Evolutionary conservation across 2,329 filamentous ascomycete species (phyloP).

Genomic region (Atkinsonella texensis): DNA sequence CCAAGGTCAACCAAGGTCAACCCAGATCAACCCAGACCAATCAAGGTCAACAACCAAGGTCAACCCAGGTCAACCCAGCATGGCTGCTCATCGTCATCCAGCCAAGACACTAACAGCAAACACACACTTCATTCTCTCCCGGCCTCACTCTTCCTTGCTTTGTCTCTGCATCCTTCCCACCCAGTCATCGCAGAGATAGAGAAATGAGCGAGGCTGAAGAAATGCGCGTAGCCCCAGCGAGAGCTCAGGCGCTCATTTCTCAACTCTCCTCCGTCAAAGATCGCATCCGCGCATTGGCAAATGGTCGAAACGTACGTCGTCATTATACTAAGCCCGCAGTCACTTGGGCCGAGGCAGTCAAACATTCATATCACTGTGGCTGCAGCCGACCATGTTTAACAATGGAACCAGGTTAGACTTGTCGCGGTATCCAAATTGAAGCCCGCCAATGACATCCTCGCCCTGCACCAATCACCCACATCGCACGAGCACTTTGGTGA

Average conservation of each 20-base stretch:
- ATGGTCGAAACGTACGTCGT: constrained; percentile 40
- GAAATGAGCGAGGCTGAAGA: constrained; percentile 33
- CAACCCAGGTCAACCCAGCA: too few relatives aligned
- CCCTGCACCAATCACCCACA: constrained; percentile 53
- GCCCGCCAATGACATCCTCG: constrained; percentile 79
- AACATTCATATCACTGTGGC: too few relatives aligned
- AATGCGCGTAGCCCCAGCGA: constrained; percentile 50
- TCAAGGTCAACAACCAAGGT: too few relatives aligned
- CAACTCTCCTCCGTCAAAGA: constrained; percentile 50
- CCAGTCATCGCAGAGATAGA: constrained; percentile 1
- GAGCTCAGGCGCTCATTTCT: constrained; percentile 49
- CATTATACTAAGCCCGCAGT: too few relatives aligned
- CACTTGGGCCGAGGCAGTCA: too few relatives aligned
- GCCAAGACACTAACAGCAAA: neutral
- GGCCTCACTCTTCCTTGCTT: neutral
- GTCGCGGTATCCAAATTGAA: constrained; percentile 97
- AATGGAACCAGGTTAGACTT: constrained; percentile 52
- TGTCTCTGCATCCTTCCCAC: neutral
- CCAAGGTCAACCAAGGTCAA: too few relatives aligned
- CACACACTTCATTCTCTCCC: neutral
- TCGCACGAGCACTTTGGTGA: constrained; percentile 78
- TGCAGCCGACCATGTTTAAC: neutral
- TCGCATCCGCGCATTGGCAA: constrained; percentile 41
- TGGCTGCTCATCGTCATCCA: neutral
- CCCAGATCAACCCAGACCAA: too few relatives aligned